These are phyloP conservation scores for Serendipita indica DNA, from an alignment of 768 basidiomycete species.

Conservation along the genomic window DNA sequence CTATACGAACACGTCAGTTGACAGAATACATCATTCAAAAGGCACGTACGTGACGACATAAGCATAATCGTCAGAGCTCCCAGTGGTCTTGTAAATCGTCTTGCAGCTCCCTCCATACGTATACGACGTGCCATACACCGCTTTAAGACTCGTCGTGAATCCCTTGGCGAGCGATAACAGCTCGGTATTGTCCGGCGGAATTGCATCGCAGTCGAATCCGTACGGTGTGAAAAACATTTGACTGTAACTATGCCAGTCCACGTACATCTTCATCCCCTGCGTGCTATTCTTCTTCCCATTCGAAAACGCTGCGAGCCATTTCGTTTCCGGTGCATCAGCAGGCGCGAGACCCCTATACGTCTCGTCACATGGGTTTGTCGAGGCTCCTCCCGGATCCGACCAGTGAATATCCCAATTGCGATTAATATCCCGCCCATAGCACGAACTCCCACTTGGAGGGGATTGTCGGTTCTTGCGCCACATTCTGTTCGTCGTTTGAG, in stretches of 20 bases:
- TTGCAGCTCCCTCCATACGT: not conserved
- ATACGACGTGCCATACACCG: conserved; percentile 1
- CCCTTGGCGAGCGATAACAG: not conserved
- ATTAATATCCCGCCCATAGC: conserved; percentile 7
- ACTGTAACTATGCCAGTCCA: not conserved
- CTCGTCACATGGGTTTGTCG: conserved; percentile 5
- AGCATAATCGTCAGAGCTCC: conserved; percentile 1
- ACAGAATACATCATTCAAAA: not conserved
- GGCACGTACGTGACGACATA: not conserved
- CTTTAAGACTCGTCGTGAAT: not conserved
- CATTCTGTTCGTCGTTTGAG: conserved; percentile 3
- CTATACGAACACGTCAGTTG: not conserved
- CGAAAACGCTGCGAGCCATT: not conserved
- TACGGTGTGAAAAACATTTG: conserved; percentile 9
- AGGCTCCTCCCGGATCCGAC: conserved; percentile 2
- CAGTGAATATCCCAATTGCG: conserved; percentile 9
- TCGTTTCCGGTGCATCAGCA: not conserved
- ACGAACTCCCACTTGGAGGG: not conserved
- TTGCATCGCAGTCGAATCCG: not conserved
- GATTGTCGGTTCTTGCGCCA: conserved; percentile 8
- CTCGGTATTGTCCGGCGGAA: not conserved
- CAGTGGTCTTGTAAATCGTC: conserved; percentile 7
- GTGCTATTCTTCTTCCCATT: conserved; percentile 6
- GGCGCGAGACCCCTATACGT: not conserved
- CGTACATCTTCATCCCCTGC: conserved; percentile 4